These are phyloP conservation scores for Trypanosoma vivax DNA, from an alignment of 208 protist species.

Conservation along the genomic window DNA sequence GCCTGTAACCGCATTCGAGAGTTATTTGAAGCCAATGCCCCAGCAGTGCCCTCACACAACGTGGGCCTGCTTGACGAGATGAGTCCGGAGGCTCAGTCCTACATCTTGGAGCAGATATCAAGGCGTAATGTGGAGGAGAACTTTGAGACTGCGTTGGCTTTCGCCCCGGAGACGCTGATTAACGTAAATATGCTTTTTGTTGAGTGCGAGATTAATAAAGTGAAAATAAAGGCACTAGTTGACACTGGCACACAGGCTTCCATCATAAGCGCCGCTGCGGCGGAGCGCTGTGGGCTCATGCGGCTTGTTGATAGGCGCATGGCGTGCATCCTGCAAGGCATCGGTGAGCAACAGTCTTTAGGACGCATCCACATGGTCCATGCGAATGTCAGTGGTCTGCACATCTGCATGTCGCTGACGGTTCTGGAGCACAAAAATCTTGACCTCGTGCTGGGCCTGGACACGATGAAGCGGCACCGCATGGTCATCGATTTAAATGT, in stretches of 20 bases:
- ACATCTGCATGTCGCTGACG: slow-evolving; percentile 80
- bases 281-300: slow-evolving; percentile 81
- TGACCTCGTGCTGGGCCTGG: slow-evolving; percentile 93
- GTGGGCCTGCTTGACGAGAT: no score
- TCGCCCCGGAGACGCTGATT: slow-evolving; percentile 92
- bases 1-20: neutral
- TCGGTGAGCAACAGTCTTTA: slow-evolving; percentile 86
- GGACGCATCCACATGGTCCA: slow-evolving; percentile 88
- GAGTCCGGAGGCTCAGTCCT: slow-evolving; percentile 1
- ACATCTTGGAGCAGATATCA: slow-evolving; percentile 38
- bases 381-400: slow-evolving; percentile 66
- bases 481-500: slow-evolving; percentile 64
- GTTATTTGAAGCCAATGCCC: no score
- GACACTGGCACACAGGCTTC: slow-evolving; percentile 85
- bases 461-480: slow-evolving; percentile 88
- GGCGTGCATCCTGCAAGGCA: slow-evolving; percentile 79
- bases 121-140: slow-evolving; percentile 87
- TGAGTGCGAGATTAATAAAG: slow-evolving; percentile 80
- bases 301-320: slow-evolving; percentile 87
- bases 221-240: slow-evolving; percentile 92
- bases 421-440: slow-evolving; percentile 87
- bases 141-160: slow-evolving; percentile 85
- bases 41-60: no score
- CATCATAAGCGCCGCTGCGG: slow-evolving; percentile 75
- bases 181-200: slow-evolving; percentile 92